Evolutionary conservation across 2,329 filamentous ascomycete genomes (phyloP).

Genomic region (Neopestalotiopsis sp.): DNA sequence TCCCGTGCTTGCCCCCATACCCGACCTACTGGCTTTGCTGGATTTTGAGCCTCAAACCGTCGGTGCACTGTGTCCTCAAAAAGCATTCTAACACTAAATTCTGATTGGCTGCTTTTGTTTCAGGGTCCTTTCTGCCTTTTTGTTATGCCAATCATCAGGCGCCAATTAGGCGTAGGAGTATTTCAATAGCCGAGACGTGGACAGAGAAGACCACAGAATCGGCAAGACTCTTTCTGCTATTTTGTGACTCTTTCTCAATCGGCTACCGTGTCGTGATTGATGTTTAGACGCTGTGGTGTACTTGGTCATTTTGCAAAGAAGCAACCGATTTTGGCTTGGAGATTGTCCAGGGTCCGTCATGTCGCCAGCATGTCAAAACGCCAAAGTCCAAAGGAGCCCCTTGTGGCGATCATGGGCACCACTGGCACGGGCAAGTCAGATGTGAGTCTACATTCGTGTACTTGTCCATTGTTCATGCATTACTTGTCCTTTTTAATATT

Average conservation of each 20-base stretch:
- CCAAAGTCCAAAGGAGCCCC: constrained; percentile 56
- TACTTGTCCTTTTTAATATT: too few relatives aligned
- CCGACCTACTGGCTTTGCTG: not conserved
- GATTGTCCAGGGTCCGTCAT: constrained; percentile 26
- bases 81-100: too few relatives aligned
- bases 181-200: not conserved
- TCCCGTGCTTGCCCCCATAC: not conserved
- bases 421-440: constrained; percentile 78
- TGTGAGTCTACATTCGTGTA: constrained; percentile 34
- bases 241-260: not conserved
- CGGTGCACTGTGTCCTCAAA: not conserved
- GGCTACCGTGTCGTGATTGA: not conserved
- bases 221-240: not conserved
- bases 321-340: not conserved
- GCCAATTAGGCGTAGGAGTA: not conserved
- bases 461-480: not conserved
- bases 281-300: not conserved
- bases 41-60: constrained; percentile 3
- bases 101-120: constrained; percentile 1
- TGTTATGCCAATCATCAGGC: not conserved
- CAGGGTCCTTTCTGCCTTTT: not conserved
- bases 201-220: not conserved
- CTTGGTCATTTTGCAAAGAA: not conserved
- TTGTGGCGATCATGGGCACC: constrained; percentile 85
- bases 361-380: constrained; percentile 43